phyloP scores from a whole-genome alignment of 208 protist genomes.

The Crithidia acanthocephali region DNA sequence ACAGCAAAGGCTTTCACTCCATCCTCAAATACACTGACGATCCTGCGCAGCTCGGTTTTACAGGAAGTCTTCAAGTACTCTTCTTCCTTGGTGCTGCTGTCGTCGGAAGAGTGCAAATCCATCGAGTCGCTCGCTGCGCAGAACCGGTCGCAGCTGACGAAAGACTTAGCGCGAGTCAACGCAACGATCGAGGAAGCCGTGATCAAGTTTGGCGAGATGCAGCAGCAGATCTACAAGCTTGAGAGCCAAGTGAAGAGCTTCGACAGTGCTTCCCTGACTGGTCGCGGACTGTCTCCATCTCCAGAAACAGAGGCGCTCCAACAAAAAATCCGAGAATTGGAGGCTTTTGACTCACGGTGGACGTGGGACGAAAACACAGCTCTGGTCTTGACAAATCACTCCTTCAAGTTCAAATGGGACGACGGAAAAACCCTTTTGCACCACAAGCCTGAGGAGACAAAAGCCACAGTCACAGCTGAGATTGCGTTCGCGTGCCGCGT shows the following conservation, averaged over 20 bases:
- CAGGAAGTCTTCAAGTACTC: conserved; percentile 16
- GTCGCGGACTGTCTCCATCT: neutral
- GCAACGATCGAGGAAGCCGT: neutral
- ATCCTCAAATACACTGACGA: conserved; percentile 1
- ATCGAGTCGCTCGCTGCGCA: conserved; percentile 6
- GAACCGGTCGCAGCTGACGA: conserved; percentile 10
- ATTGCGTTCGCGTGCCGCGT: conserved; percentile 40
- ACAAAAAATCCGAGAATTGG: conserved; percentile 24
- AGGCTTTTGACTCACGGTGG: conserved; percentile 21
- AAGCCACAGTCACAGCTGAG: conserved; percentile 34
- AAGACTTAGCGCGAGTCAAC: neutral
- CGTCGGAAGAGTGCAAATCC: conserved; percentile 21
- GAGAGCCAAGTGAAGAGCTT: conserved; percentile 9
- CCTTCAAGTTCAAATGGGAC: conserved; percentile 39
- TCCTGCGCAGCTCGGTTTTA: conserved; percentile 23
- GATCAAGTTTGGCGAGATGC: conserved; percentile 8
- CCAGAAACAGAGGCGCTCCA: conserved; percentile 7
- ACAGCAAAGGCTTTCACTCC: conserved; percentile 15
- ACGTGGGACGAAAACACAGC: conserved; percentile 17
- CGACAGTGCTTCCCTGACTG: neutral
- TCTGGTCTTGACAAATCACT: conserved; percentile 45
- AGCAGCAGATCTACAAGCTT: conserved; percentile 5
- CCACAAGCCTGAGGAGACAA: conserved; percentile 56
- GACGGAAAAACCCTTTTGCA: conserved; percentile 31
- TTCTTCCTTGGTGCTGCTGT: conserved; percentile 10